These are phyloP conservation scores for Saksenaea vasiformis DNA, from an alignment of 371 early-diverging fungal genomes.

Conservation along the genomic window DNA sequence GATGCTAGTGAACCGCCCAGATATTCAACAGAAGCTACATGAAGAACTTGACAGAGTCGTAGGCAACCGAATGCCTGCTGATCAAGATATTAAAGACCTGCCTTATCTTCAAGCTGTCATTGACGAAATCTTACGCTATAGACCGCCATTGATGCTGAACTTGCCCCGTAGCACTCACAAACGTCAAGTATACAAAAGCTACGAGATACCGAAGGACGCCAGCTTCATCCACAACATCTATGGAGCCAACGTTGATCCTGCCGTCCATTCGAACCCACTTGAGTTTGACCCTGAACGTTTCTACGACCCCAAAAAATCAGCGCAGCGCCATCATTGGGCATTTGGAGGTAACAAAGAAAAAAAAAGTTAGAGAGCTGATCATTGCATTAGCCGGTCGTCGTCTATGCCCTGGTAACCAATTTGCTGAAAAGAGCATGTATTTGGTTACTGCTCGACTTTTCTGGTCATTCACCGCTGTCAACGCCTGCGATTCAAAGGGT, in stretches of 20 bases:
- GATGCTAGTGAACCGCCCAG: conserved; percentile 1
- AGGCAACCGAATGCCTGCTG: not conserved
- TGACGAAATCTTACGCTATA: not conserved
- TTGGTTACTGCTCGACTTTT: not conserved
- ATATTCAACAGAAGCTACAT: not conserved
- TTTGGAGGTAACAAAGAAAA: not conserved
- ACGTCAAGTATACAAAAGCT: conserved; percentile 7
- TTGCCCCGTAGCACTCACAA: conserved; percentile 5
- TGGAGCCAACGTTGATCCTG: not conserved
- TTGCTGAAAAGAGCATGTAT: conserved; percentile 4
- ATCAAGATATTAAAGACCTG: not conserved
- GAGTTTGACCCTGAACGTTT: conserved; percentile 30
- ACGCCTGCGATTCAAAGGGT: not conserved
- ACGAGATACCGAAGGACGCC: conserved; percentile 3
- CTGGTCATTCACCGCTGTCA: not conserved
- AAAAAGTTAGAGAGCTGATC: not conserved
- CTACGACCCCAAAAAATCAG: conserved; percentile 14
- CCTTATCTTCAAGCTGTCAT: not conserved
- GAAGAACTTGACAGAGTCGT: conserved; percentile 6
- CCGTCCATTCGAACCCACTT: conserved; percentile 21
- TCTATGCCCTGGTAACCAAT: conserved; percentile 10
- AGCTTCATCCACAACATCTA: not conserved
- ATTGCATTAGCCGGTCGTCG: not conserved
- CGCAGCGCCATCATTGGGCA: not conserved
- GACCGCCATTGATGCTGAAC: conserved; percentile 1